Evolutionary conservation across 2,329 filamentous ascomycete species (phyloP).

Genomic region (Huntiella savannae): DNA sequence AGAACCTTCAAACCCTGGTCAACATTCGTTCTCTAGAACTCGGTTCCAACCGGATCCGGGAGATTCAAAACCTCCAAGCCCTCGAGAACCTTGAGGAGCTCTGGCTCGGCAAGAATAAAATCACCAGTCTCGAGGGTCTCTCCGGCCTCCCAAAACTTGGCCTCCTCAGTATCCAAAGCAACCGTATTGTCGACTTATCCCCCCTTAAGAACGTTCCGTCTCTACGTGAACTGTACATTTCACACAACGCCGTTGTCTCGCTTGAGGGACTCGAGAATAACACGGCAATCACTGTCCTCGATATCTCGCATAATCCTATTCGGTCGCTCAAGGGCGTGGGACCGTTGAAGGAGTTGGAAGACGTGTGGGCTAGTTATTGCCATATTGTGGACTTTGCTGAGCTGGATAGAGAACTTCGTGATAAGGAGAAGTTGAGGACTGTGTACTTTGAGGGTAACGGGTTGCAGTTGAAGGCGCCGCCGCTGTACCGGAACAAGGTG

Average conservation of each 20-base stretch:
- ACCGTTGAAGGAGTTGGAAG: conserved; percentile 53
- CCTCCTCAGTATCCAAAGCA: conserved; percentile 87
- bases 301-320: conserved; percentile 79
- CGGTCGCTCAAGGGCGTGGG: conserved; percentile 53
- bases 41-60: conserved; percentile 76
- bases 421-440: conserved; percentile 65
- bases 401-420: conserved; percentile 55
- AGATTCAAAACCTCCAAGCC: conserved; percentile 68
- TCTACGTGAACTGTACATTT: conserved; percentile 87
- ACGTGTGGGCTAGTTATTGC: conserved; percentile 91
- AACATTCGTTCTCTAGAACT: conserved; percentile 72
- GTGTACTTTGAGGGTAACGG: conserved; percentile 97
- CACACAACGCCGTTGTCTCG: conserved; percentile 72
- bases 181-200: conserved; percentile 63
- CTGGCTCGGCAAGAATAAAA: conserved; percentile 95
- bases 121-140: conserved; percentile 63
- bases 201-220: conserved; percentile 55
- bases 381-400: conserved; percentile 62
- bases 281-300: conserved; percentile 53
- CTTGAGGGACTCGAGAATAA: conserved; percentile 55
- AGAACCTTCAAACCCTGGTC: conserved; percentile 57
- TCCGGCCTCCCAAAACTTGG: conserved; percentile 58
- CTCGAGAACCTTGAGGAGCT: conserved; percentile 66
- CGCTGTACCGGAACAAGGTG: conserved; percentile 87
- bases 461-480: conserved; percentile 58